Evolutionary conservation across 805 yeast species (phyloP), one percentile per base, ranked within the genome.

Genomic region (Nakazawaea wyomingensis): DNA sequence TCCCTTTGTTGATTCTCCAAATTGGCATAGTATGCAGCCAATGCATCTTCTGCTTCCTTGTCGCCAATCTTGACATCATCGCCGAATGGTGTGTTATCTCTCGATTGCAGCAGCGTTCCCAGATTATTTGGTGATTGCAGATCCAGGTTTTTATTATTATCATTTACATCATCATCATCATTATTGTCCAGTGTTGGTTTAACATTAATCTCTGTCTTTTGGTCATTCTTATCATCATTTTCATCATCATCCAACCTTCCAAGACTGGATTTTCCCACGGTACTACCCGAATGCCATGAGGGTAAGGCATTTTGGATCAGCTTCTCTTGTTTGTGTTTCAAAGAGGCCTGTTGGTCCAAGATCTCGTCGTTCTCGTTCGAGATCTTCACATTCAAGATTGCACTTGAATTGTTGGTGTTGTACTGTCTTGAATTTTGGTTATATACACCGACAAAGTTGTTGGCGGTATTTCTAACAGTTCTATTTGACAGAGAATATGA

Each of bases 241-340:
- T 74, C 83, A 28, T 69, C 79, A 35, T 65, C 69, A 49, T 74
- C 82, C 46, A 79, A 54, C 49, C 68, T 73, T 45, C 82, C 85
- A 46, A 77, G 60, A 3, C 73, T 70, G 11, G 72, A 62, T 51
- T 80, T 71, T 36, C 96, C 96, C 51, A 91, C 91, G 0, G 99
- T 90, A 57, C 91, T 80, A 52, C 83, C 82, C 50, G 84, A 79
- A 59, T 93, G 96, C 99, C 99, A 93, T 22, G 93, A 82, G 6
- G 99, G 99, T 51, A 93, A 71, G 4, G 96, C 96, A 59, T 93
- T 93, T 61, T 91, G 96, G 57, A 85, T 82, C 61, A 90, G 71
- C 51, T 77, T 72, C 61, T 74, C 82, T 61, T 76, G 79, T 72
- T 74, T 80, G 68, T 69, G 80, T 60, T 85, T 83, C 56, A 76